Conservation (phyloP, 208 protist genomes). For the Crithidia thermophila region DNA sequence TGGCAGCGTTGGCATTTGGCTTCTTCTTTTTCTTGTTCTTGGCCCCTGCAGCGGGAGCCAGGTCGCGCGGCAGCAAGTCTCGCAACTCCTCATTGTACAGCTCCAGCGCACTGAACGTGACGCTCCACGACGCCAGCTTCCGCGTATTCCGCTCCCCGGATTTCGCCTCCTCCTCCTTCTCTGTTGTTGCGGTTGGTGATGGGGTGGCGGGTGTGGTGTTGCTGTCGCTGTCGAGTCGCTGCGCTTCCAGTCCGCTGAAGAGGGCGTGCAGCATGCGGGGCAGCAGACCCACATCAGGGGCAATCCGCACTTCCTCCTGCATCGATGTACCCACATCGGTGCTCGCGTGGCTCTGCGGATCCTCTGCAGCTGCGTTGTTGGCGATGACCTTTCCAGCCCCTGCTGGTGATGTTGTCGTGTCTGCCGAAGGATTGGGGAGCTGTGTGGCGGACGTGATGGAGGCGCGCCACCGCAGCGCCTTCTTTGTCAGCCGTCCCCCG, state of each 20-base stretch:
- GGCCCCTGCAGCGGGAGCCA: neutral
- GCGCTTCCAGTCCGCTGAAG: slow-evolving; percentile 34
- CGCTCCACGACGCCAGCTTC: slow-evolving; percentile 16
- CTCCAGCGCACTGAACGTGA: slow-evolving; percentile 67
- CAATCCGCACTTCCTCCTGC: slow-evolving; percentile 8
- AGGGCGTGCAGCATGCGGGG: slow-evolving; percentile 55
- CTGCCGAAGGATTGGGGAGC: too few species aligned
- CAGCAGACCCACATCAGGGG: slow-evolving; percentile 36
- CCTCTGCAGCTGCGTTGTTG: too few species aligned
- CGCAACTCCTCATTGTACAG: slow-evolving; percentile 83
- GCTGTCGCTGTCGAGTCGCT: slow-evolving; percentile 7
- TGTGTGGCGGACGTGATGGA: too few species aligned
- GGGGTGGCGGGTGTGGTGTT: neutral
- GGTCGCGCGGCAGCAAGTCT: slow-evolving; percentile 49
- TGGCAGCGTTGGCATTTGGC: neutral
- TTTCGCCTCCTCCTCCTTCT: neutral
- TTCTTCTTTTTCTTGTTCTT: neutral
- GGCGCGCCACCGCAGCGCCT: slow-evolving; percentile 14
- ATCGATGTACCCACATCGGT: neutral
- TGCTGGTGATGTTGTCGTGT: too few species aligned
- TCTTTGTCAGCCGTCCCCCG: slow-evolving; percentile 28
- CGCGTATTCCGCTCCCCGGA: neutral
- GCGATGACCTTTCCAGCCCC: too few species aligned
- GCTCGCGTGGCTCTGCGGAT: neutral
- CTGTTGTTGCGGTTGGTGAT: slow-evolving; percentile 6